A percentile compares a stretch with the other conserved stretches of the same genome.
Evolutionary conservation across 2,329 filamentous ascomycete species (phyloP).

Genomic region (Alternaria postmessia): DNA sequence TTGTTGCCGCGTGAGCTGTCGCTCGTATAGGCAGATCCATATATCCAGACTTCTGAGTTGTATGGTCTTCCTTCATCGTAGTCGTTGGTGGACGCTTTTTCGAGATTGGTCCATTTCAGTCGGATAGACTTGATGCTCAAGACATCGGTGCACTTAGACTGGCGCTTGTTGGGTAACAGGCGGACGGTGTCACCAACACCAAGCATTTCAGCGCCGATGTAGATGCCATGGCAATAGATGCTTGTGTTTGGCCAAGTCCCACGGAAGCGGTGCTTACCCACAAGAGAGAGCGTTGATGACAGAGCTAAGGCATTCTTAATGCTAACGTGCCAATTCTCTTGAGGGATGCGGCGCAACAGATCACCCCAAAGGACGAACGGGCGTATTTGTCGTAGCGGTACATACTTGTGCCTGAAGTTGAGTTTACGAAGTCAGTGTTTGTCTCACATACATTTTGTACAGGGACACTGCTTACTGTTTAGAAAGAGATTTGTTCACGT

Average conservation of each 20-base stretch:
- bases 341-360: slow-evolving; percentile 54
- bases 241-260: slow-evolving; percentile 64
- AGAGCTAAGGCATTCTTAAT: slow-evolving; percentile 63
- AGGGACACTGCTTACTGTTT: slow-evolving; percentile 45
- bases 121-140: slow-evolving; percentile 63
- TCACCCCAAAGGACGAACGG: slow-evolving; percentile 64
- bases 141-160: slow-evolving; percentile 57
- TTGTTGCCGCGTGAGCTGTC: slow-evolving; percentile 46
- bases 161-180: slow-evolving; percentile 45
- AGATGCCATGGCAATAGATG: slow-evolving; percentile 63
- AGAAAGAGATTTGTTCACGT: slow-evolving; percentile 59
- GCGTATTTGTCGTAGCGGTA: slow-evolving; percentile 62
- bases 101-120: slow-evolving; percentile 59
- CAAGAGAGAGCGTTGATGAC: slow-evolving; percentile 61
- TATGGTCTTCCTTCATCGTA: slow-evolving; percentile 58
- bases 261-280: slow-evolving; percentile 62
- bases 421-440: no score
- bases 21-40: slow-evolving; percentile 59
- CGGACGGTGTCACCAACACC: slow-evolving; percentile 63
- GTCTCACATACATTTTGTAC: no score
- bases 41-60: slow-evolving; percentile 57
- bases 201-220: slow-evolving; percentile 65
- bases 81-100: slow-evolving; percentile 56
- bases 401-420: slow-evolving; percentile 56
- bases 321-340: slow-evolving; percentile 60